Percentiles rank a stretch among this genome's conserved stretches.
Evolutionary conservation across 2,329 filamentous ascomycete genomes (phyloP).

Genomic region (Fusarium begoniae): DNA sequence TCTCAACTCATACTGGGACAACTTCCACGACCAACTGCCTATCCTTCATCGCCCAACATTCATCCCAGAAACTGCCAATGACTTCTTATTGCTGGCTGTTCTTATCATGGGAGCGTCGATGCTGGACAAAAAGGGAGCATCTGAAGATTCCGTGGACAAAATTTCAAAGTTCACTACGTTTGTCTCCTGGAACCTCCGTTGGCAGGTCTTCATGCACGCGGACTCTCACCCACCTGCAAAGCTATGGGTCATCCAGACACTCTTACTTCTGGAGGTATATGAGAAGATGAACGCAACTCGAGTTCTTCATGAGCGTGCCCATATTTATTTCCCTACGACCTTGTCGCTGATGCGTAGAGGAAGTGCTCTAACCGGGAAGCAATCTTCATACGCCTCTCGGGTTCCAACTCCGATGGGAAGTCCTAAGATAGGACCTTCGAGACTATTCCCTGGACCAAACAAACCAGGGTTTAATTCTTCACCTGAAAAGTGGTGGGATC

Average conservation of each 20-base stretch:
- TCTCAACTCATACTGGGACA: conserved; percentile 42
- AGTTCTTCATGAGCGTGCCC: conserved; percentile 42
- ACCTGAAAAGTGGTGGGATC: conserved; percentile 44
- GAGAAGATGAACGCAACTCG: conserved; percentile 43
- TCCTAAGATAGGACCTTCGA: conserved; percentile 32
- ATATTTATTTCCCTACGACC: conserved; percentile 44
- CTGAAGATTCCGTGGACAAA: conserved; percentile 34
- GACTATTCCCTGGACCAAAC: conserved; percentile 14
- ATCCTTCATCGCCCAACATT: conserved; percentile 42
- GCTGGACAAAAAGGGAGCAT: conserved; percentile 36
- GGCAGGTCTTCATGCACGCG: conserved; percentile 44
- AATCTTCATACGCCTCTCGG: conserved; percentile 40
- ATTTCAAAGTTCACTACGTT: conserved; percentile 44
- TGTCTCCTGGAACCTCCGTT: conserved; percentile 42
- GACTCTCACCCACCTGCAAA: conserved; percentile 43
- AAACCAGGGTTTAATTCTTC: conserved; percentile 33
- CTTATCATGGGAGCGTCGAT: conserved; percentile 44
- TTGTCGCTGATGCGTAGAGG: conserved; percentile 42
- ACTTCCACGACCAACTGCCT: conserved; percentile 42
- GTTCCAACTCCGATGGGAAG: conserved; percentile 38
- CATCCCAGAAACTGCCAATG: conserved; percentile 41
- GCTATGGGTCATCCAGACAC: conserved; percentile 43
- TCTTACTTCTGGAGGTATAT: conserved; percentile 41
- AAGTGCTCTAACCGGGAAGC: conserved; percentile 42
- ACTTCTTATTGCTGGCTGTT: conserved; percentile 40